phyloP scores from a whole-genome alignment of 2,329 filamentous ascomycete genomes.

The Botrytis deweyae region DNA sequence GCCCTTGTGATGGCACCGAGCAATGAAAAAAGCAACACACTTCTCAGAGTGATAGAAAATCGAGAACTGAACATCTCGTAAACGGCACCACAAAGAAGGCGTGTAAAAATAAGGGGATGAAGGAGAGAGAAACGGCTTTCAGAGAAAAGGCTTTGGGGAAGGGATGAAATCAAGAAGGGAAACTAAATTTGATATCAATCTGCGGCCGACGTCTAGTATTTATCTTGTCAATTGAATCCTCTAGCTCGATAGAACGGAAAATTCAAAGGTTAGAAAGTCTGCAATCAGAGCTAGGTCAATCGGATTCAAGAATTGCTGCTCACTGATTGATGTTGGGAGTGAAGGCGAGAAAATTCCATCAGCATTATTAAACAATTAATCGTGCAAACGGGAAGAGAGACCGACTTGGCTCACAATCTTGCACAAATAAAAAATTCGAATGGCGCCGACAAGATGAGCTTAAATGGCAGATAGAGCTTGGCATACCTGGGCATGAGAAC shows the following conservation, averaged over 20 bases:
- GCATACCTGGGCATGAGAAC: slow-evolving; percentile 7
- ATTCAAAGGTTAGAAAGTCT: not conserved
- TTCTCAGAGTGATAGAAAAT: not conserved
- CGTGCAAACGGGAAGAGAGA: not conserved
- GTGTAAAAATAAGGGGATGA: not conserved
- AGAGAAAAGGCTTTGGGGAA: not conserved
- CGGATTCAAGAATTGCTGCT: not conserved
- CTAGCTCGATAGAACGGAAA: not conserved
- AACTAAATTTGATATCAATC: not conserved
- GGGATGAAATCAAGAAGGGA: not conserved
- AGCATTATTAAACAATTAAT: not conserved
- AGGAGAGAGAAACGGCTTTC: not conserved
- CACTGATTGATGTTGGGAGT: not conserved
- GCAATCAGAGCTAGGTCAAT: not conserved
- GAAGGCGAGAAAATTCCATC: not conserved
- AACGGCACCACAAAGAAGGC: not conserved
- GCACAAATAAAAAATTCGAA: not conserved
- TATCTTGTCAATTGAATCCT: not conserved
- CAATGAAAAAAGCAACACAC: not conserved
- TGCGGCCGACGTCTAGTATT: not conserved
- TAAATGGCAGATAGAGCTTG: not conserved
- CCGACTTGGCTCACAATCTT: not conserved
- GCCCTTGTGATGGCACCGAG: not conserved
- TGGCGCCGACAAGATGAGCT: not conserved
- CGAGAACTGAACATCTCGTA: not conserved